Evolutionary conservation across 768 basidiomycete genomes (phyloP).

Genomic region (Leccinum uliginosum): DNA sequence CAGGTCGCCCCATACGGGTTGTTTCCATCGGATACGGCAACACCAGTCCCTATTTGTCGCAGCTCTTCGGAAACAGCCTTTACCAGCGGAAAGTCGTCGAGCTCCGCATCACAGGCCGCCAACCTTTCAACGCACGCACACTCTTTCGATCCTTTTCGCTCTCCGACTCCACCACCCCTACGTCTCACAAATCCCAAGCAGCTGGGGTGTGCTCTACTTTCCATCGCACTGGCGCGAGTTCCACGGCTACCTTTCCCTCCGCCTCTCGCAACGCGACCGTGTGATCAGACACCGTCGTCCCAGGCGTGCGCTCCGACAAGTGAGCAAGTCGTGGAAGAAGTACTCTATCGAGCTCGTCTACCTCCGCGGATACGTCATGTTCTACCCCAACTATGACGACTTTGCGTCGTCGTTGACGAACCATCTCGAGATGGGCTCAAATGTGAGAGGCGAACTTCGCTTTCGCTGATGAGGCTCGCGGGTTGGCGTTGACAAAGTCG

Average conservation of each 20-base stretch:
- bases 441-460: conserved; percentile 57
- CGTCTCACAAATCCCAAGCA: conserved; percentile 83
- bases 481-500: conserved; percentile 7
- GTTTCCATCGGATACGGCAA: conserved; percentile 49
- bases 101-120: conserved; percentile 61
- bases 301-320: conserved; percentile 69
- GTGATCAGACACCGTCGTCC: conserved; percentile 52
- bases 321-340: conserved; percentile 84
- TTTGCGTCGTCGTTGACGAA: conserved; percentile 84
- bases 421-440: conserved; percentile 80
- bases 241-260: conserved; percentile 67
- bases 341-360: conserved; percentile 85
- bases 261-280: conserved; percentile 47
- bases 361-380: conserved; percentile 80
- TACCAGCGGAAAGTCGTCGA: conserved; percentile 86
- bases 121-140: conserved; percentile 58
- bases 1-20: background rate
- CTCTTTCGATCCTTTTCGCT: conserved; percentile 46
- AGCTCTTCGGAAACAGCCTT: conserved; percentile 75
- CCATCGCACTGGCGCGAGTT: conserved; percentile 88
- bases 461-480: conserved; percentile 60
- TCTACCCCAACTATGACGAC: conserved; percentile 78
- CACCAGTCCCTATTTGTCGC: conserved; percentile 34
- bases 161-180: conserved; percentile 54
- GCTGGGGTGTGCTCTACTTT: conserved; percentile 90